These are phyloP conservation scores for Bauhinia variegata DNA, from an alignment of 306 rosid genomes.

Conservation along the genomic window DNA sequence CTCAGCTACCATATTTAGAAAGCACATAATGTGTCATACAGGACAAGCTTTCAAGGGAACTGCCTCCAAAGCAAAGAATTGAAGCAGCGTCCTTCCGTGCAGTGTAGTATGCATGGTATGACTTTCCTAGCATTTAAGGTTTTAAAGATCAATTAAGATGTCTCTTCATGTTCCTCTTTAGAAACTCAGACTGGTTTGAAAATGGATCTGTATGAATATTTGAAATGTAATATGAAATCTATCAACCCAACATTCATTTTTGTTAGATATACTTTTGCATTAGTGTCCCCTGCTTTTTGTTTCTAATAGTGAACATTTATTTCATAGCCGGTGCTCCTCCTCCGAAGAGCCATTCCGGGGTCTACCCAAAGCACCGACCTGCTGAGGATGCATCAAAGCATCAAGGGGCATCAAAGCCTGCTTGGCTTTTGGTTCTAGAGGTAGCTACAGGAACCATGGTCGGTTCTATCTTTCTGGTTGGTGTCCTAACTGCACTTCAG, in stretches of 20 bases:
- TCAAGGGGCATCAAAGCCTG: conserved; percentile 66
- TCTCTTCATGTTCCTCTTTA: conserved; percentile 9
- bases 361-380: conserved; percentile 41
- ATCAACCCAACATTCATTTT: background rate
- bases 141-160: conserved; percentile 17
- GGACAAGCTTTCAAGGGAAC: conserved; percentile 89
- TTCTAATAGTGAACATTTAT: conserved; percentile 30
- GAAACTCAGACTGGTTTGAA: too few relatives aligned
- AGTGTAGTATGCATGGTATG: conserved; percentile 64
- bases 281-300: background rate
- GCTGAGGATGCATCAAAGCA: conserved; percentile 47
- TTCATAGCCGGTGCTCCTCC: conserved; percentile 62
- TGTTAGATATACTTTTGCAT: conserved; percentile 1
- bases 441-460: conserved; percentile 75
- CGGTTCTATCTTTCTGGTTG: conserved; percentile 71
- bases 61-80: conserved; percentile 65
- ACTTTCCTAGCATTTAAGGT: conserved; percentile 27
- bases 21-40: conserved; percentile 39
- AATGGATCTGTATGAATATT: too few relatives aligned
- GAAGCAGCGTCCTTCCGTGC: conserved; percentile 67
- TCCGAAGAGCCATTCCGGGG: conserved; percentile 57
- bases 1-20: conserved; percentile 32
- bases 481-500: conserved; percentile 62
- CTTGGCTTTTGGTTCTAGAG: conserved; percentile 88
- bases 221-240: background rate